Evolutionary conservation across 192 early-diverging fungal genomes (phyloP).

Genomic region (Coemansia nantahalensis): DNA sequence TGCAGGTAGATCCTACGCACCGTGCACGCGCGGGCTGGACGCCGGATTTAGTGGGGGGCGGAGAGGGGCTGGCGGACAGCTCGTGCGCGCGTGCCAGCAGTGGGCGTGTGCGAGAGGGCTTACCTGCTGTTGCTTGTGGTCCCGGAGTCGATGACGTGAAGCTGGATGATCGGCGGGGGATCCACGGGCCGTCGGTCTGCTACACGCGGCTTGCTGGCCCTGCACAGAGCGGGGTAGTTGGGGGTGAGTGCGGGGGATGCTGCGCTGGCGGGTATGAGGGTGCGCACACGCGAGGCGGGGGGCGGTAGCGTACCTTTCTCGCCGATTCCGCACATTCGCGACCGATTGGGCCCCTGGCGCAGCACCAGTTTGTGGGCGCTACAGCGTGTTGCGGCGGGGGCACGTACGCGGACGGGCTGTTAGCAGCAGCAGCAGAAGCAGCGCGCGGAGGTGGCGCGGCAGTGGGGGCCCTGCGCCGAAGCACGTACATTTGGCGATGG

Average conservation of each 20-base stretch:
- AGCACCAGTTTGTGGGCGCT: constrained; percentile 63
- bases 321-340: constrained; percentile 89
- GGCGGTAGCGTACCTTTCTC: constrained; percentile 80
- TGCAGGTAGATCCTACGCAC: constrained; percentile 52
- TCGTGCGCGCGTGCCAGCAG: too few relatives aligned
- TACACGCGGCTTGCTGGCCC: constrained; percentile 17
- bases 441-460: too few relatives aligned
- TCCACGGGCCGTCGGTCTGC: constrained; percentile 56
- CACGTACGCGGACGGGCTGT: too few relatives aligned
- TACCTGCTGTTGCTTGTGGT: constrained; percentile 49
- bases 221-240: too few relatives aligned
- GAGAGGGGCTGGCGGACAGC: neutral
- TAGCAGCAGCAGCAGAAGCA: too few relatives aligned
- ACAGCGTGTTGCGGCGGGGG: too few relatives aligned
- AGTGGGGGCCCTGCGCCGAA: neutral
- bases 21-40: neutral
- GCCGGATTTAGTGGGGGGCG: too few relatives aligned
- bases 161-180: constrained; percentile 55
- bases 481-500: constrained; percentile 53
- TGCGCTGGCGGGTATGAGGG: too few relatives aligned
- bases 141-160: constrained; percentile 43
- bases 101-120: neutral
- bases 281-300: too few relatives aligned
- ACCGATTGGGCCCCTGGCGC: constrained; percentile 86
- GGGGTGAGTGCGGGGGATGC: too few relatives aligned